A percentile compares a stretch with the other conserved stretches of the same genome.
phyloP scores from a whole-genome alignment of 2,329 filamentous ascomycete species.

The Geosmithia morbida region DNA sequence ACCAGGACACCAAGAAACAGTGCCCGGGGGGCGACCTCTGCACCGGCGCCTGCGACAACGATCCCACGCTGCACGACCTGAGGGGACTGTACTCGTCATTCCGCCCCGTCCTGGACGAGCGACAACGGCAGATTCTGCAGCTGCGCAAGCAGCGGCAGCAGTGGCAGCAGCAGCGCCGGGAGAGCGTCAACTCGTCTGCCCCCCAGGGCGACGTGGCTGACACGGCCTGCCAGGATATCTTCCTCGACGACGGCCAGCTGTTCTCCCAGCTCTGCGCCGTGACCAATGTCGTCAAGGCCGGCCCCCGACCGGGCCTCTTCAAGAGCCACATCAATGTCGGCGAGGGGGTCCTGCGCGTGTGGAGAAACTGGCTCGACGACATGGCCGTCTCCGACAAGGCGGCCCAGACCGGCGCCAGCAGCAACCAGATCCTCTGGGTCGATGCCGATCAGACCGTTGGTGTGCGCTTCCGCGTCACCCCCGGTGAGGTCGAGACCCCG shows the following conservation, averaged over 20 bases:
- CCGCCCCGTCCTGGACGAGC: conserved; percentile 42
- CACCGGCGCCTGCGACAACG: conserved; percentile 1
- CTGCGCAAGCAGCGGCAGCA: conserved; percentile 17
- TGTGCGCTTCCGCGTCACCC: conserved; percentile 46
- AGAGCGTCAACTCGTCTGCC: not conserved
- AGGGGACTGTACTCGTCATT: conserved; percentile 55
- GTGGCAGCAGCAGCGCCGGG: conserved; percentile 24
- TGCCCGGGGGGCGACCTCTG: conserved; percentile 3
- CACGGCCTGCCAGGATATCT: conserved; percentile 42
- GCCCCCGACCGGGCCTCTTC: conserved; percentile 46
- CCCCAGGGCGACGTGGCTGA: conserved; percentile 13
- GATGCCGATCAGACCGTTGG: conserved; percentile 50
- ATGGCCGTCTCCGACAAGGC: conserved; percentile 16
- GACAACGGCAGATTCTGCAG: not conserved
- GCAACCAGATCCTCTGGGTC: conserved; percentile 49
- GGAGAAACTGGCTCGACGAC: conserved; percentile 50
- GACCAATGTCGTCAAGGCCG: conserved; percentile 53
- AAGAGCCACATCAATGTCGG: conserved; percentile 50
- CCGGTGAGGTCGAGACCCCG: conserved; percentile 18
- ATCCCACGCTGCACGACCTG: conserved; percentile 22
- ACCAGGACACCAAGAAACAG: conserved; percentile 37
- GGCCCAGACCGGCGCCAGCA: not conserved
- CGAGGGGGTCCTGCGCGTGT: conserved; percentile 56
- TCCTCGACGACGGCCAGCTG: conserved; percentile 53
- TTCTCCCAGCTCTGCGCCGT: conserved; percentile 62